Evolutionary conservation across 306 rosid genomes (phyloP).

Genomic region (Cicer yamashitae): DNA sequence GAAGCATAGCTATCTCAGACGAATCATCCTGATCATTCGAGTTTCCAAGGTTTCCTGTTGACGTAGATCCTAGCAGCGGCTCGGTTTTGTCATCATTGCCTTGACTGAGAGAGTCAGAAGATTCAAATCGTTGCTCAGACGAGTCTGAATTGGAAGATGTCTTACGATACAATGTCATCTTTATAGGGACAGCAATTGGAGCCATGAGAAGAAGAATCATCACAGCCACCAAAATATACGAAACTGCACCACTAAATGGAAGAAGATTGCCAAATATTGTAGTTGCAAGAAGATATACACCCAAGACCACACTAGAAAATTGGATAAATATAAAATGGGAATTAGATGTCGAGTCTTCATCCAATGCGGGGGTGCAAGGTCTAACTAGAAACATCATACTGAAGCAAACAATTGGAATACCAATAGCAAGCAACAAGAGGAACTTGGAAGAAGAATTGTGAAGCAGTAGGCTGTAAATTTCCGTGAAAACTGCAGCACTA

Average conservation of each 20-base stretch:
- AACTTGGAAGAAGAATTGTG: conserved; percentile 59
- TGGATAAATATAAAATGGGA: conserved; percentile 68
- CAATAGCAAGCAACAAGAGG: conserved; percentile 64
- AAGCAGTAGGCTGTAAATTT: conserved; percentile 69
- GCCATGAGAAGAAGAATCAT: conserved; percentile 79
- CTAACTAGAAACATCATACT: conserved; percentile 72
- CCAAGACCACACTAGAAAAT: conserved; percentile 63
- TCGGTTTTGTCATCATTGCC: conserved; percentile 53
- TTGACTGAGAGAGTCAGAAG: conserved; percentile 50
- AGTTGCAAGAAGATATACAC: conserved; percentile 68
- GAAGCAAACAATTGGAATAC: conserved; percentile 69
- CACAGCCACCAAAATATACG: conserved; percentile 54
- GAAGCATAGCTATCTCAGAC: conserved; percentile 78
- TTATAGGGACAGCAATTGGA: conserved; percentile 74
- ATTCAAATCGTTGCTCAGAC: conserved; percentile 41
- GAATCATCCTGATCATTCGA: conserved; percentile 58
- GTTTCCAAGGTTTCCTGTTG: conserved; percentile 56
- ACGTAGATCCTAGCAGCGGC: conserved; percentile 61
- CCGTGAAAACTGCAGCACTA: conserved; percentile 78
- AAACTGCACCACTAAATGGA: conserved; percentile 43
- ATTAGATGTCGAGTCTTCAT: conserved; percentile 58
- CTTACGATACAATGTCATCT: conserved; percentile 72
- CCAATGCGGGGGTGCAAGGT: conserved; percentile 75
- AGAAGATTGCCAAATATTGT: conserved; percentile 56
- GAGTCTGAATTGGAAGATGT: conserved; percentile 40